phyloP scores from a whole-genome alignment of 83 land plant species.

The Isoetes engelmannii region DNA sequence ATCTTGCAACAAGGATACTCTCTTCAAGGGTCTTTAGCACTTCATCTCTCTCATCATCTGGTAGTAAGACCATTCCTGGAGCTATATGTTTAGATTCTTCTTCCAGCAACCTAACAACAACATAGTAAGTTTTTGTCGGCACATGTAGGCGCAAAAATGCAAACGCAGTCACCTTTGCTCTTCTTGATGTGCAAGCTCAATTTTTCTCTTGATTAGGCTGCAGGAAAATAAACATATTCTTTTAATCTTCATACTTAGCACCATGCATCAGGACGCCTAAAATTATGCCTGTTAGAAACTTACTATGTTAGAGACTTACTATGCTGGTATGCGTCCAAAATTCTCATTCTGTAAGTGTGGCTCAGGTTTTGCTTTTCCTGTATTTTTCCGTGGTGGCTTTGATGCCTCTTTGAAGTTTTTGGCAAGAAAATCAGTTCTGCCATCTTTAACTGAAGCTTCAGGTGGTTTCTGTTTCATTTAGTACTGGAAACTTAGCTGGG shows the following conservation, averaged over 20 bases:
- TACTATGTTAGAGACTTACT: constrained; percentile 19
- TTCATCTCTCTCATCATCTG: constrained; percentile 19
- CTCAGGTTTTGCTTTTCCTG: constrained; percentile 8
- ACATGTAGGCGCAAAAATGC: neutral
- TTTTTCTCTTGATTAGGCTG: constrained; percentile 27
- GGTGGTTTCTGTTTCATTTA: neutral
- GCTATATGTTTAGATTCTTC: constrained; percentile 28
- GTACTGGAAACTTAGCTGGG: neutral
- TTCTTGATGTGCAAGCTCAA: constrained; percentile 22
- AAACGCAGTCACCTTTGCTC: constrained; percentile 18
- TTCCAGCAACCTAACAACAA: constrained; percentile 18
- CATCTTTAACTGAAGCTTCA: constrained; percentile 7
- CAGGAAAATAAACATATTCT: neutral
- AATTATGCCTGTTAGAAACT: too few species aligned
- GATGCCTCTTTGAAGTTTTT: constrained; percentile 27
- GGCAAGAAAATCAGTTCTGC: constrained; percentile 17
- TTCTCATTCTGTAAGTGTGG: constrained; percentile 24
- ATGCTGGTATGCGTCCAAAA: constrained; percentile 37
- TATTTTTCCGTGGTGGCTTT: neutral
- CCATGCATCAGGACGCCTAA: too few species aligned
- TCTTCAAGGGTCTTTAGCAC: constrained; percentile 27
- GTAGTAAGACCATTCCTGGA: constrained; percentile 25
- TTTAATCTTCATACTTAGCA: too few species aligned
- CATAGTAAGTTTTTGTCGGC: neutral
- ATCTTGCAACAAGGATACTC: constrained; percentile 19